Conservation (phyloP, 2,329 filamentous ascomycete genomes). For the Neonectria neomacrospora region DNA sequence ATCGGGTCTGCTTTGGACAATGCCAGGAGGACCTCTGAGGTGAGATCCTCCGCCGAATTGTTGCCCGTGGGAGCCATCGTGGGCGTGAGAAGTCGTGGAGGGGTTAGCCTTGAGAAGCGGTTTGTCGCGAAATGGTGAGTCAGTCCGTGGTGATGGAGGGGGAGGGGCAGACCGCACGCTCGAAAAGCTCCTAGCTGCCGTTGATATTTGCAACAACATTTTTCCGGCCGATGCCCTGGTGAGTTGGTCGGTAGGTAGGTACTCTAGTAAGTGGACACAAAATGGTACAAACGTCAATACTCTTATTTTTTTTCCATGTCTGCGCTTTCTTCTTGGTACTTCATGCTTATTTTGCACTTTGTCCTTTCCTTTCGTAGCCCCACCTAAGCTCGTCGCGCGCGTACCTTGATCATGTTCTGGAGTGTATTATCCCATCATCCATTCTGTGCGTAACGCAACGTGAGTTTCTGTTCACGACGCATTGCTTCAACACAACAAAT, state of each 20-base stretch:
- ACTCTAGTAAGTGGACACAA: not conserved
- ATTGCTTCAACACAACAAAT: not conserved
- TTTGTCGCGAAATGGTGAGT: constrained; percentile 27
- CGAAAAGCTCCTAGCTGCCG: constrained; percentile 26
- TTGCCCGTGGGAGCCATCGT: constrained; percentile 27
- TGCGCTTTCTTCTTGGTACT: no score
- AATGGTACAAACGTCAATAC: not conserved
- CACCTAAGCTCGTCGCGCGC: no score
- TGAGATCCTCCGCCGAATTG: constrained; percentile 63
- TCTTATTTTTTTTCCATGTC: no score
- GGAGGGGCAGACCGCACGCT: constrained; percentile 24
- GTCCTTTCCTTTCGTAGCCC: no score
- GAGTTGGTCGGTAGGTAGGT: no score
- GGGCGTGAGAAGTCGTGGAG: constrained; percentile 13
- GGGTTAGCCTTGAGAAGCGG: constrained; percentile 6
- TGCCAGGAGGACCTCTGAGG: constrained; percentile 71
- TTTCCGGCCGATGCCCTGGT: constrained; percentile 20
- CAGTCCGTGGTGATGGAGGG: constrained; percentile 27
- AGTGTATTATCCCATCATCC: not conserved
- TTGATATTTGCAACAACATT: constrained; percentile 27
- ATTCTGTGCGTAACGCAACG: no score
- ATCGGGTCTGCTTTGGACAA: constrained; percentile 70
- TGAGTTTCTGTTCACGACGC: no score
- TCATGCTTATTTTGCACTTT: no score
- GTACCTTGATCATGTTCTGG: no score